Percentiles rank a stretch among this genome's conserved stretches.
Evolutionary conservation across 2,329 filamentous ascomycete genomes (phyloP).

Genomic region (Colletotrichum higginsianum): DNA sequence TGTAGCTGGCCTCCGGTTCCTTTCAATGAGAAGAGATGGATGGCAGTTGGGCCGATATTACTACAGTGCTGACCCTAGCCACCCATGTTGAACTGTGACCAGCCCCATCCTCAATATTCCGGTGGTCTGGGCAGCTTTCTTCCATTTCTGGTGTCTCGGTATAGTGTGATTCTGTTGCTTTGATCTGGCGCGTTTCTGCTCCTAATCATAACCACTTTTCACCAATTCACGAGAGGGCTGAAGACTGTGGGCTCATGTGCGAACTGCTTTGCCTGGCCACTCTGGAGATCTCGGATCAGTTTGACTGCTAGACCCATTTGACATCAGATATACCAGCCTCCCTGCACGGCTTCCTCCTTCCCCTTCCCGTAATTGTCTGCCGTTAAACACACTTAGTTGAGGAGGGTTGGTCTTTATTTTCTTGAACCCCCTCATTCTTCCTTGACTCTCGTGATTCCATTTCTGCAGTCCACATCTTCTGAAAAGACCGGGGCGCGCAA

Average conservation of each 20-base stretch:
- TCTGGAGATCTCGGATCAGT: background rate
- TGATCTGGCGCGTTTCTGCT: background rate
- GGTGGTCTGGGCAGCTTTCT: slow-evolving; percentile 20
- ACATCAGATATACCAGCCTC: background rate
- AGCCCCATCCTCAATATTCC: slow-evolving; percentile 12
- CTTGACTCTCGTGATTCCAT: background rate
- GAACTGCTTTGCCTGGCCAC: background rate
- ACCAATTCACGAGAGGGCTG: background rate
- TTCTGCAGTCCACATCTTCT: background rate
- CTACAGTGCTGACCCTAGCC: slow-evolving; percentile 8
- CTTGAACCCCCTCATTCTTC: background rate
- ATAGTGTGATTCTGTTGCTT: background rate
- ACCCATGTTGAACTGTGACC: slow-evolving; percentile 1
- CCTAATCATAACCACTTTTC: background rate
- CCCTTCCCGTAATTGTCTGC: too few species aligned
- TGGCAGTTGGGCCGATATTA: background rate
- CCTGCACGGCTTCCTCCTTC: background rate
- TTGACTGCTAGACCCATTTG: too few species aligned
- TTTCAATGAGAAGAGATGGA: background rate
- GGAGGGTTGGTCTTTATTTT: background rate
- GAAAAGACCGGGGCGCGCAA: background rate
- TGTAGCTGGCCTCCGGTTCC: background rate
- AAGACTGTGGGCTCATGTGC: background rate
- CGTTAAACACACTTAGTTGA: background rate
- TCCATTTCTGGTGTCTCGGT: slow-evolving; percentile 17